phyloP scores from a whole-genome alignment of 371 early-diverging fungal species.

The Furculomyces boomerangus region DNA sequence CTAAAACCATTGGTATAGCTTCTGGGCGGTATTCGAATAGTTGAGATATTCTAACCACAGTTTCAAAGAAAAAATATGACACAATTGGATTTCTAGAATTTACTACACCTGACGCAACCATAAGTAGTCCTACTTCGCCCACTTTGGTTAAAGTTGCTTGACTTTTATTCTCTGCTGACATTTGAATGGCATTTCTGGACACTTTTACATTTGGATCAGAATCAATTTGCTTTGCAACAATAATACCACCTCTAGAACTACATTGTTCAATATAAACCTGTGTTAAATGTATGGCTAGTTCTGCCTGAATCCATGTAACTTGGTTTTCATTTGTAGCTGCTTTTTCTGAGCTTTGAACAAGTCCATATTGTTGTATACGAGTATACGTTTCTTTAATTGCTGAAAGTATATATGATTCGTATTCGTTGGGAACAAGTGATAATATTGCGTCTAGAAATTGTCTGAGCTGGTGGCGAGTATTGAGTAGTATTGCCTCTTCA shows the following conservation, averaged over 20 bases:
- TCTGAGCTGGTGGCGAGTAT: conserved; percentile 42
- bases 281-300: conserved; percentile 20
- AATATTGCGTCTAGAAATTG: conserved; percentile 23
- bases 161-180: not conserved
- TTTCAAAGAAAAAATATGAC: conserved; percentile 21
- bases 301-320: conserved; percentile 25
- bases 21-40: conserved; percentile 20
- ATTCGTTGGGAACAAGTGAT: conserved; percentile 14
- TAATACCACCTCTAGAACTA: conserved; percentile 16
- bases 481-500: conserved; percentile 54
- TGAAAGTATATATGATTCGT: conserved; percentile 14
- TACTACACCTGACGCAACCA: conserved; percentile 18
- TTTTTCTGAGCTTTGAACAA: conserved; percentile 11
- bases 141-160: not conserved
- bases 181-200: not conserved
- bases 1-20: conserved; percentile 16
- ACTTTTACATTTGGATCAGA: not conserved
- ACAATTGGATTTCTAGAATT: conserved; percentile 16
- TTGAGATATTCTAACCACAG: conserved; percentile 19
- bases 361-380: conserved; percentile 19
- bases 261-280: conserved; percentile 23
- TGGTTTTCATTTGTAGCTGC: conserved; percentile 9
- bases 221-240: conserved; percentile 6
- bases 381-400: conserved; percentile 14
- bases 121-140: conserved; percentile 2